Percentiles rank a stretch among this genome's conserved stretches.
These are phyloP conservation scores for Rubus idaeus DNA, from an alignment of 306 rosid species.

Conservation along the genomic window DNA sequence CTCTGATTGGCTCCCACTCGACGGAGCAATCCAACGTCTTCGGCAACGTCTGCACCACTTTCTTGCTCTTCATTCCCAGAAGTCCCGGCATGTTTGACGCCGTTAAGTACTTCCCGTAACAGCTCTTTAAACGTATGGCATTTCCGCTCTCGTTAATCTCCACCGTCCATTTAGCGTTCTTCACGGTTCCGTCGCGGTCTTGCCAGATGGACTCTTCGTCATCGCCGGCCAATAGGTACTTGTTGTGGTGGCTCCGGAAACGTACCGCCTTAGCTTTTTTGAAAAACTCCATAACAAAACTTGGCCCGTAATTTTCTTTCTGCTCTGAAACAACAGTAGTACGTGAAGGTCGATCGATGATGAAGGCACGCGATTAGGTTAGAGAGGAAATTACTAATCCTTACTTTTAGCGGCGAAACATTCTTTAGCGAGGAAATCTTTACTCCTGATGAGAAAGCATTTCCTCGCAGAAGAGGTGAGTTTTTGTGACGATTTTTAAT, in stretches of 20 bases:
- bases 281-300: conserved; percentile 36
- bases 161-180: conserved; percentile 32
- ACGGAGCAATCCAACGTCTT: background rate
- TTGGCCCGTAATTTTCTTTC: background rate
- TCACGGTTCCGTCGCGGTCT: conserved; percentile 19
- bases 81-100: conserved; percentile 25
- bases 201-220: conserved; percentile 34
- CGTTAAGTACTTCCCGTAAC: conserved; percentile 39
- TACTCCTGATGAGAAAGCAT: background rate
- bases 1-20: conserved; percentile 44
- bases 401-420: background rate
- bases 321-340: background rate
- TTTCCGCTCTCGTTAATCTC: conserved; percentile 36
- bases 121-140: conserved; percentile 37
- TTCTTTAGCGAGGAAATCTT: background rate
- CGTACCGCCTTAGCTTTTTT: conserved; percentile 35
- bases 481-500: background rate
- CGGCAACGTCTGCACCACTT: conserved; percentile 21
- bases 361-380: background rate
- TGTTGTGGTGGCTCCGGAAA: conserved; percentile 40
- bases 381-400: background rate
- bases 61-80: conserved; percentile 34
- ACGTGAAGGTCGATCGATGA: no score
- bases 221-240: conserved; percentile 35
- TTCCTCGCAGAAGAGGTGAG: background rate